Conservation (phyloP, 805 yeast species). For the Phaffomyces thermotolerans region DNA sequence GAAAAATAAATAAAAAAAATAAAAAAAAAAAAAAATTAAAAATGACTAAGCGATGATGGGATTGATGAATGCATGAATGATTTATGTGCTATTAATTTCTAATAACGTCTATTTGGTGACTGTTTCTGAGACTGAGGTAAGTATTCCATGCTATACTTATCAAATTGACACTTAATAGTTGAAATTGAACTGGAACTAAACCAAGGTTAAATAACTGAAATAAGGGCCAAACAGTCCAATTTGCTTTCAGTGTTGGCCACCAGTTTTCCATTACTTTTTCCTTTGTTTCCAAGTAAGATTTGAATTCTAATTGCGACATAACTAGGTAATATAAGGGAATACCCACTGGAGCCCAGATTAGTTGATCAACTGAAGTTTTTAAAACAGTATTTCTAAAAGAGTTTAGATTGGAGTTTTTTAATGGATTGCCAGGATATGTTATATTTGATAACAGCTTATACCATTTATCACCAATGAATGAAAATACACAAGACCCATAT, state of each 20-base stretch:
- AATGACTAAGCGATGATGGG: constrained; percentile 7
- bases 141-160: constrained; percentile 82
- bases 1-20: too few species aligned
- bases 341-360: constrained; percentile 68
- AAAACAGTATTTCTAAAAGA: constrained; percentile 30
- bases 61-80: too few species aligned
- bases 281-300: constrained; percentile 32
- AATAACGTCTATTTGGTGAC: neutral
- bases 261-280: constrained; percentile 42
- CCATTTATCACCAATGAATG: constrained; percentile 72
- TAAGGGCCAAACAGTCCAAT: constrained; percentile 88
- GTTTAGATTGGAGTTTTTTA: constrained; percentile 13
- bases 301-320: constrained; percentile 62
- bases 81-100: neutral
- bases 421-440: constrained; percentile 27
- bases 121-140: constrained; percentile 56
- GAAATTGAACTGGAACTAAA: constrained; percentile 62
- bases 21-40: neutral
- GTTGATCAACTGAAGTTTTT: constrained; percentile 66
- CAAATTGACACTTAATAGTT: constrained; percentile 62
- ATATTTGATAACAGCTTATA: constrained; percentile 45
- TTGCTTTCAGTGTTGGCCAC: constrained; percentile 61
- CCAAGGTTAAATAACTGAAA: constrained; percentile 77
- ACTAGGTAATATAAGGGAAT: constrained; percentile 64
- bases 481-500: constrained; percentile 70